Evolutionary conservation across 495 filamentous ascomycete species (phyloP), one percentile per base, ranked within the genome.

Genomic region (Hyaloscypha hepaticicola): DNA sequence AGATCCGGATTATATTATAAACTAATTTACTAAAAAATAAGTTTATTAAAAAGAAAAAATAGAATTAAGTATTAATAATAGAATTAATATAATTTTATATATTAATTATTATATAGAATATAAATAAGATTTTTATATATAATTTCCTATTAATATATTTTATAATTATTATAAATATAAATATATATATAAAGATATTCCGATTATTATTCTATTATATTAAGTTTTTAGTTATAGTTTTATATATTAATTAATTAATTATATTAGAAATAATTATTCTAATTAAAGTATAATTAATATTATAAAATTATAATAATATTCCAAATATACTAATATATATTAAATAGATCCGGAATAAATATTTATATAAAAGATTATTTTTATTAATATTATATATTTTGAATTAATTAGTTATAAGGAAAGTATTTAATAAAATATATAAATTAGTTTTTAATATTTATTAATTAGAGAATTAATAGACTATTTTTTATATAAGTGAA

Each of bases 141-240:
- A 14, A 63, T 38, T 63, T 49, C 27, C 58, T 22, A 4, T 19
- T 61, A 27, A 61, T 61, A 34, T 38, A 61, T 33, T 61, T 22
- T 51, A n/a, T 63, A 28, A 49, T 49, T 26, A 29, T 63, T 22
- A n/a, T n/a, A 1, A 49, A 49, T 9, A 25, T 63, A 31, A 19
- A 63, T 56, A 22, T 1, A 38, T 26, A 56, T 28, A 45, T 3
- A 2, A 38, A 63, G 33, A 22, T 3, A 21, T 24, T 63, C 27
- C 49, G 51, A 22, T 31, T 27, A 24, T 24, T 27, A 9, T 38
- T 56, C 16, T 3, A 55, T 31, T 63, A 63, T 29, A 63, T 49
- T 1, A 38, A 38, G 9, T 22, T 56, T 38, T 45, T 63, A 28
- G 60, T 49, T 49, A 6, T 1, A 16, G 33, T 63, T n/a, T 45